Conservation (phyloP, 2,329 filamentous ascomycete genomes). For the Meredithiella fracta region DNA sequence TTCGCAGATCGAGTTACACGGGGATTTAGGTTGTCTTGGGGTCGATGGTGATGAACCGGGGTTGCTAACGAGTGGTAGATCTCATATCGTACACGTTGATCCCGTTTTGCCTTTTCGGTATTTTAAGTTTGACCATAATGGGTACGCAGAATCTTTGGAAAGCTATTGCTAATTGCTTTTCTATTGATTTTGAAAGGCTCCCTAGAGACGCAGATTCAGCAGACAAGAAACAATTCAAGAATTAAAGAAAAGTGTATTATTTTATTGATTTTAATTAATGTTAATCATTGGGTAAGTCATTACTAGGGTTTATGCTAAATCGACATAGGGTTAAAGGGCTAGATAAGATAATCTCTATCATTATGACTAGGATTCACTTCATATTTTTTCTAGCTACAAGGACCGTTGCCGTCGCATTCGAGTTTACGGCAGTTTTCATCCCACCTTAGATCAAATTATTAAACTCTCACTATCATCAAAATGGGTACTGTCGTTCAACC, state of each 20-base stretch:
- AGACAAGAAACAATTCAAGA: too few relatives aligned
- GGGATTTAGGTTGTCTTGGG: not conserved
- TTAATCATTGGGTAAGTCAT: too few relatives aligned
- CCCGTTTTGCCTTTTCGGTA: conserved; percentile 23
- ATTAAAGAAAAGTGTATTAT: too few relatives aligned
- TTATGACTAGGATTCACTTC: not conserved
- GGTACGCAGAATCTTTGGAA: conserved; percentile 16
- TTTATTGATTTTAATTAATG: too few relatives aligned
- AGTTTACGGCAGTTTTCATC: too few relatives aligned
- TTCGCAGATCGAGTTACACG: too few relatives aligned
- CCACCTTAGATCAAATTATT: too few relatives aligned
- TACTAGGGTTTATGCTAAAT: too few relatives aligned
- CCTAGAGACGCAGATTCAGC: too few relatives aligned
- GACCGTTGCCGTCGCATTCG: too few relatives aligned
- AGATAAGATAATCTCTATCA: not conserved
- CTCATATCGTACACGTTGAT: conserved; percentile 23
- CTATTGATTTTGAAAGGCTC: not conserved
- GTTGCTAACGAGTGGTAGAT: conserved; percentile 17
- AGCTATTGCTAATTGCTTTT: not conserved
- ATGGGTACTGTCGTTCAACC: conserved; percentile 35
- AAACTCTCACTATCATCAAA: not conserved
- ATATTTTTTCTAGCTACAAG: not conserved
- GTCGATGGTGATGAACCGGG: not conserved
- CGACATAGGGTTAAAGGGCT: too few relatives aligned
- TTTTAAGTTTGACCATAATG: conserved; percentile 22